Evolutionary conservation across 805 yeast genomes (phyloP).

Genomic region (Kazachstania bromeliacearum): DNA sequence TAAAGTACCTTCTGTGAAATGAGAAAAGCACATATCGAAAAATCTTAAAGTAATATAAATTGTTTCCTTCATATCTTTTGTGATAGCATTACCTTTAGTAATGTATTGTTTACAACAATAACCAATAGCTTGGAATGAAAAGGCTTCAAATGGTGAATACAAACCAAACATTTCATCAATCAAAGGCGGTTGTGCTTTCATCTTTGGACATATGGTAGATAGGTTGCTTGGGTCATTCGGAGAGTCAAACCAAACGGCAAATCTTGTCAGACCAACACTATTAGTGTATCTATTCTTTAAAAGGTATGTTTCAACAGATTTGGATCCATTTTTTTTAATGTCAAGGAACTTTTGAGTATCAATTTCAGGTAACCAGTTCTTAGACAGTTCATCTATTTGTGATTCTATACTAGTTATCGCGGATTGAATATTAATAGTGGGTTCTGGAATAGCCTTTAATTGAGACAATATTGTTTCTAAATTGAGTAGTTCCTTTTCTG

Average conservation of each 20-base stretch:
- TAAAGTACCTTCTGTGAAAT: constrained; percentile 14
- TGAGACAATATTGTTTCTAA: background rate
- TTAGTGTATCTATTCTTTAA: constrained; percentile 23
- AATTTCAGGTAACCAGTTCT: constrained; percentile 17
- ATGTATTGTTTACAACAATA: constrained; percentile 13
- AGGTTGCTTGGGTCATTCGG: background rate
- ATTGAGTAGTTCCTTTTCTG: constrained; percentile 2
- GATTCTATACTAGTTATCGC: constrained; percentile 12
- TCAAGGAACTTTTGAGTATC: constrained; percentile 7
- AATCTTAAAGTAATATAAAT: constrained; percentile 23
- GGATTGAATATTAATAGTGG: constrained; percentile 5
- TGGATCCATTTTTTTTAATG: constrained; percentile 3
- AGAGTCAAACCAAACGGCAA: constrained; percentile 7
- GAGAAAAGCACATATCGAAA: constrained; percentile 22
- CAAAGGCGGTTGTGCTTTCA: constrained; percentile 13
- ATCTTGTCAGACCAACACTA: constrained; percentile 17
- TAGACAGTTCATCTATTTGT: constrained; percentile 11
- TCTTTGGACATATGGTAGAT: background rate
- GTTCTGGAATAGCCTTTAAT: background rate
- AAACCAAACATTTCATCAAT: constrained; percentile 26
- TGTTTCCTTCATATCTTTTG: constrained; percentile 38
- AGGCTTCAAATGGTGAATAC: constrained; percentile 21
- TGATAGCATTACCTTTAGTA: background rate
- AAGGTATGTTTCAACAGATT: constrained; percentile 23
- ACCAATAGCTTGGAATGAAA: constrained; percentile 27